These are phyloP conservation scores for Coniochaeta prunicola DNA, from an alignment of 2,329 filamentous ascomycete genomes.

Conservation along the genomic window DNA sequence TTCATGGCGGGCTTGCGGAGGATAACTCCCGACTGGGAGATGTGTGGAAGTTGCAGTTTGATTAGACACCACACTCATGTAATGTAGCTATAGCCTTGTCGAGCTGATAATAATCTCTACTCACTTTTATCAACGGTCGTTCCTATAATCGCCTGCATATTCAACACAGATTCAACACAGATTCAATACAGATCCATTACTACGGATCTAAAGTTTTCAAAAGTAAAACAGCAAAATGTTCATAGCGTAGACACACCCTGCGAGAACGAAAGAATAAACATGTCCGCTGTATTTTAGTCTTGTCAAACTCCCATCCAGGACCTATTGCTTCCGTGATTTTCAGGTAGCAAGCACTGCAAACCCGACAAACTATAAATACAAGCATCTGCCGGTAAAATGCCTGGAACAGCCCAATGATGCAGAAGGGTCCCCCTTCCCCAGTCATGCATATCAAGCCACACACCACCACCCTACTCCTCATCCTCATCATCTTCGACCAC, in stretches of 20 bases:
- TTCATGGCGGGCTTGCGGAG: conserved; percentile 31
- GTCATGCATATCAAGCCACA: background rate
- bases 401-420: background rate
- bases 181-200: too few species aligned
- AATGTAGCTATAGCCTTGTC: too few species aligned
- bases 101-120: too few species aligned
- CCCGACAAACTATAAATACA: background rate
- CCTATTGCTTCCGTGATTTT: background rate
- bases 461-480: conserved; percentile 6
- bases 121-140: too few species aligned
- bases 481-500: conserved; percentile 22
- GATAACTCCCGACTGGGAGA: conserved; percentile 29
- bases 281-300: background rate
- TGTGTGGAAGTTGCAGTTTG: conserved; percentile 25
- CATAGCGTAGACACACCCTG: too few species aligned
- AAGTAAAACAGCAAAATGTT: too few species aligned
- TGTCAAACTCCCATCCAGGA: background rate
- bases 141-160: too few species aligned
- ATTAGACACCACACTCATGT: too few species aligned
- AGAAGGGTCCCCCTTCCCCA: background rate
- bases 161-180: too few species aligned
- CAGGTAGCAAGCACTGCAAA: background rate
- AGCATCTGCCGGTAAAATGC: background rate
- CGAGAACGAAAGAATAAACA: background rate
- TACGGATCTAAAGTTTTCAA: too few species aligned